Evolutionary conservation across 2,329 filamentous ascomycete genomes (phyloP).

Genomic region (Aspergillus sp.): DNA sequence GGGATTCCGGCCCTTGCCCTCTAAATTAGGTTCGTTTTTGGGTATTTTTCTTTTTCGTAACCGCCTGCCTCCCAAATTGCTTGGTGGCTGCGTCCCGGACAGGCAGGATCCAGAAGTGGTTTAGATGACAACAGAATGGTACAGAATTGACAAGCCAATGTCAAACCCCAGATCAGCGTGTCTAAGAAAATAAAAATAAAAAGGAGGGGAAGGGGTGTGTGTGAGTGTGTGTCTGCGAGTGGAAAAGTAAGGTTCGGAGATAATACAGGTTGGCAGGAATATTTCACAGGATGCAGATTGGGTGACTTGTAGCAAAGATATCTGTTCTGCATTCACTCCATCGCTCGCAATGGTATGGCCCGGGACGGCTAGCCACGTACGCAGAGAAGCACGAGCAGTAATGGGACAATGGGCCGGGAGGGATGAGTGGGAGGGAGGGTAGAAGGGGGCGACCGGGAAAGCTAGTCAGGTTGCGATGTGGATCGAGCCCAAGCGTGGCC

Average conservation of each 20-base stretch:
- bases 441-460: not conserved
- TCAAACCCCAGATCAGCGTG: slow-evolving; percentile 24
- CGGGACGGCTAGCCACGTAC: slow-evolving; percentile 28
- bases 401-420: slow-evolving; percentile 1
- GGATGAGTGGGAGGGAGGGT: not conserved
- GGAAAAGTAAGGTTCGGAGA: slow-evolving; percentile 9
- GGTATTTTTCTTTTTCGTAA: slow-evolving; percentile 15
- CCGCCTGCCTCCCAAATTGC: slow-evolving; percentile 10
- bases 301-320: slow-evolving; percentile 25
- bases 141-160: slow-evolving; percentile 14
- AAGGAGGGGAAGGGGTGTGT: slow-evolving; percentile 14
- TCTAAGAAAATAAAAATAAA: not conserved
- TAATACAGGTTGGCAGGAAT: slow-evolving; percentile 17
- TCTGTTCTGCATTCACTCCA: slow-evolving; percentile 18
- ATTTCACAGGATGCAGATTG: slow-evolving; percentile 17
- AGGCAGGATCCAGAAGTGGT: slow-evolving; percentile 19
- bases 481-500: slow-evolving; percentile 11
- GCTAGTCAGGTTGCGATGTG: not conserved
- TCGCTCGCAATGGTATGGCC: slow-evolving; percentile 26
- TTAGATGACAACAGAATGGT: slow-evolving; percentile 18
- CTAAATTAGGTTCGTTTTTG: slow-evolving; percentile 18
- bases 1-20: slow-evolving; percentile 13
- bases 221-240: not conserved
- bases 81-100: slow-evolving; percentile 19
- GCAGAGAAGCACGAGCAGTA: slow-evolving; percentile 17